These are phyloP conservation scores for Trichosporon coremiiforme DNA, from an alignment of 1,284 basidiomycete species.

Conservation along the genomic window DNA sequence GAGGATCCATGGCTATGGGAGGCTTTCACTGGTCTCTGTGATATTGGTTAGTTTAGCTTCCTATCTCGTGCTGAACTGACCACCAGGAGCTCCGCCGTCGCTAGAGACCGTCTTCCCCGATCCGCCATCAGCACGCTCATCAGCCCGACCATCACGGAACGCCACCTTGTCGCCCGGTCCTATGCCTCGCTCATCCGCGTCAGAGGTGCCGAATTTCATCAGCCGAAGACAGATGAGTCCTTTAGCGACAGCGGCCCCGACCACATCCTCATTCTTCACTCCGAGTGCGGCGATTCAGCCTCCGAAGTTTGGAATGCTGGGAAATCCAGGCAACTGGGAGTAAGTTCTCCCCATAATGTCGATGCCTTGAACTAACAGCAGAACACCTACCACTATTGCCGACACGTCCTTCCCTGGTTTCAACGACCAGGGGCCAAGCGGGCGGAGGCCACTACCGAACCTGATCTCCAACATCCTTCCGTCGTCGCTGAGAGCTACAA, in stretches of 20 bases:
- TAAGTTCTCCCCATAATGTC: conserved; percentile 39
- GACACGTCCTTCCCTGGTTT: conserved; percentile 49
- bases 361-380: conserved; percentile 30
- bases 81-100: conserved; percentile 39
- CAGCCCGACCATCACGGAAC: conserved; percentile 57
- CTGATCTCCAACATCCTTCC: conserved; percentile 41
- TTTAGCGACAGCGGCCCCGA: conserved; percentile 38
- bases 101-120: conserved; percentile 41
- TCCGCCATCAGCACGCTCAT: conserved; percentile 36
- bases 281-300: conserved; percentile 58
- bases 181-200: conserved; percentile 52
- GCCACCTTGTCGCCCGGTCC: conserved; percentile 59
- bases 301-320: conserved; percentile 42
- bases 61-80: conserved; percentile 19
- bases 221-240: conserved; percentile 56
- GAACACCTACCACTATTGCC: conserved; percentile 42
- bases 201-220: conserved; percentile 60
- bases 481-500: conserved; percentile 37
- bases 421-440: conserved; percentile 27
- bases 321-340: conserved; percentile 42
- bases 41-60: conserved; percentile 66
- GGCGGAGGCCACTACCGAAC: conserved; percentile 44
- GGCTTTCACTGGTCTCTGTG: conserved; percentile 85
- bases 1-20: conserved; percentile 87
- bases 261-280: conserved; percentile 74